Evolutionary conservation across 305 asterid species (phyloP).

Genomic region (Fraxinus platypoda): DNA sequence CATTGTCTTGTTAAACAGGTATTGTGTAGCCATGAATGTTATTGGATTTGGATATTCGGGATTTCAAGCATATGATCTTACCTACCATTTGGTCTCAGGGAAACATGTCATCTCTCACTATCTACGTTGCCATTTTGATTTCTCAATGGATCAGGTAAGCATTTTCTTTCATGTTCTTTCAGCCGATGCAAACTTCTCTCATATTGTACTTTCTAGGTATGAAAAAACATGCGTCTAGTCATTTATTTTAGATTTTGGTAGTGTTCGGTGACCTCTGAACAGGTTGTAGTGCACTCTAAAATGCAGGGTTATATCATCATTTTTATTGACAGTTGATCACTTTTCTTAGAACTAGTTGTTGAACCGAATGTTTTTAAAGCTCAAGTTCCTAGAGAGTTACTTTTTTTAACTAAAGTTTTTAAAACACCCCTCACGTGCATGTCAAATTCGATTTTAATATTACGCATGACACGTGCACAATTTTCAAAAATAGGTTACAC

Average conservation of each 20-base stretch:
- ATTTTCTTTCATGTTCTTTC: neutral
- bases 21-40: constrained; percentile 65
- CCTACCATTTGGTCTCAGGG: constrained; percentile 53
- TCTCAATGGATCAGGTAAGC: constrained; percentile 84
- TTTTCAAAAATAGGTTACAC: neutral
- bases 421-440: neutral
- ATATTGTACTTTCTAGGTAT: neutral
- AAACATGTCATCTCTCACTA: constrained; percentile 44
- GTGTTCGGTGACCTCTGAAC: neutral
- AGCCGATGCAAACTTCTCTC: neutral
- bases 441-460: neutral
- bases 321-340: neutral
- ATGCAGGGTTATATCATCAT: neutral
- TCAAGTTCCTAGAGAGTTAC: neutral
- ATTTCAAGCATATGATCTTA: constrained; percentile 63
- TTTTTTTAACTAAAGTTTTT: neutral
- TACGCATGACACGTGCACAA: neutral
- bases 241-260: neutral
- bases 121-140: constrained; percentile 58
- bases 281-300: neutral
- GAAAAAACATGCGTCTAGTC: neutral
- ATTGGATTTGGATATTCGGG: constrained; percentile 75
- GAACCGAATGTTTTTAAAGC: neutral
- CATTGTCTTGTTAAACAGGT: constrained; percentile 35
- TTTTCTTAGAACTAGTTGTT: neutral